Conservation (phyloP, 768 basidiomycete genomes). For the Russula lepida region DNA sequence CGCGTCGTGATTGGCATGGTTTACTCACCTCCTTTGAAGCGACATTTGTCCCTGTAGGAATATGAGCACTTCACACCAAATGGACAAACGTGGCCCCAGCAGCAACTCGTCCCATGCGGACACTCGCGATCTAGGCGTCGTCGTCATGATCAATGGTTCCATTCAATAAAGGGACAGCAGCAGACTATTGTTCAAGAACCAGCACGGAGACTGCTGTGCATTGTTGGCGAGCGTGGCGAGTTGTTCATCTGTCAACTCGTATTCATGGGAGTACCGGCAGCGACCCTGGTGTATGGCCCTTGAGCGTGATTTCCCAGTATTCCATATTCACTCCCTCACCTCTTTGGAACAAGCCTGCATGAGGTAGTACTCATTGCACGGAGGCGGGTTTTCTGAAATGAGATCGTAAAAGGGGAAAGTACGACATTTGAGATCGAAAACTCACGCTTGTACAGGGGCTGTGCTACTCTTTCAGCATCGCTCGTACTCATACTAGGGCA, state of each 20-base stretch:
- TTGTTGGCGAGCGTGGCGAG: conserved; percentile 60
- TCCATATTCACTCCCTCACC: conserved; percentile 21
- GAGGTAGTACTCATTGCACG: conserved; percentile 78
- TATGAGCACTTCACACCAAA: conserved; percentile 52
- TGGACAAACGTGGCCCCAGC: conserved; percentile 80
- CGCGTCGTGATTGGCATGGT: neutral
- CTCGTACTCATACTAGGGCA: neutral
- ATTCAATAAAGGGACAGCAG: neutral
- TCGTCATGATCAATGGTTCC: neutral
- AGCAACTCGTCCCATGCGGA: conserved; percentile 67
- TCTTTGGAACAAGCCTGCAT: conserved; percentile 75
- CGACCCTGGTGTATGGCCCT: conserved; percentile 25
- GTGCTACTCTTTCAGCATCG: neutral
- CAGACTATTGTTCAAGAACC: conserved; percentile 71
- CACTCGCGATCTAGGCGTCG: conserved; percentile 49
- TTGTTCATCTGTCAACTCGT: conserved; percentile 62
- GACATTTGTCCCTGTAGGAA: conserved; percentile 72
- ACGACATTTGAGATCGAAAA: neutral
- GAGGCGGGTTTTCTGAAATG: conserved; percentile 63
- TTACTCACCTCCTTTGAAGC: conserved; percentile 68
- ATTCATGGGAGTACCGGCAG: conserved; percentile 84
- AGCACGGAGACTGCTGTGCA: conserved; percentile 82
- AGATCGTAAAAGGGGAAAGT: conserved; percentile 10
- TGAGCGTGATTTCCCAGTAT: neutral
- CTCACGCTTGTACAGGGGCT: conserved; percentile 18